phyloP scores from a whole-genome alignment of 2,329 filamentous ascomycete genomes.

The Scedosporium boydii region DNA sequence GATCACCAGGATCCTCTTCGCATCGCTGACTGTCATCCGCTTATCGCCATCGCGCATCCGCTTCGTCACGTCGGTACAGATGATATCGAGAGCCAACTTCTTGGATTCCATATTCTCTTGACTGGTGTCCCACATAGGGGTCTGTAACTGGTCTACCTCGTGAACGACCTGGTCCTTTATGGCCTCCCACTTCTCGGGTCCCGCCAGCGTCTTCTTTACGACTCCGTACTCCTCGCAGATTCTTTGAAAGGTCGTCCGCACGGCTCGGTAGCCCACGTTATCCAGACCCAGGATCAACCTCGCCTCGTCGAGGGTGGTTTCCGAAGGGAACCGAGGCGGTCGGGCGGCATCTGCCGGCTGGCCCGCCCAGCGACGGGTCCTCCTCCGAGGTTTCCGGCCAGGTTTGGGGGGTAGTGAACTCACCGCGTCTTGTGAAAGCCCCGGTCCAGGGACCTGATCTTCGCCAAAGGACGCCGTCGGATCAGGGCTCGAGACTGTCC shows the following conservation, averaged over 20 bases:
- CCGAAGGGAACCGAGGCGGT: slow-evolving; percentile 68
- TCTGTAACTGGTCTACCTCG: slow-evolving; percentile 53
- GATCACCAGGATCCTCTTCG: slow-evolving; percentile 50
- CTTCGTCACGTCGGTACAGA: slow-evolving; percentile 77
- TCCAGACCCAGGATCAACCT: slow-evolving; percentile 60
- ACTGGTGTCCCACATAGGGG: slow-evolving; percentile 44
- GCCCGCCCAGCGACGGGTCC: slow-evolving; percentile 59
- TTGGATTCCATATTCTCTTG: slow-evolving; percentile 42
- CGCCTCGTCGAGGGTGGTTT: slow-evolving; percentile 73
- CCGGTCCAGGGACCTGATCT: background rate
- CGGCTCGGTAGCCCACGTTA: slow-evolving; percentile 49
- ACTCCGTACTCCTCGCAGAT: slow-evolving; percentile 62
- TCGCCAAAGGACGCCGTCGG: background rate
- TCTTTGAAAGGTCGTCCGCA: slow-evolving; percentile 57
- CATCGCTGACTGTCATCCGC: slow-evolving; percentile 64
- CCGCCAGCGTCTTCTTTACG: slow-evolving; percentile 66
- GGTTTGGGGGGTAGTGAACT: background rate
- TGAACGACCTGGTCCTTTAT: slow-evolving; percentile 59
- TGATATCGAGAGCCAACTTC: slow-evolving; percentile 63
- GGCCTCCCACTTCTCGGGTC: slow-evolving; percentile 63
- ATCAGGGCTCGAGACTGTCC: background rate
- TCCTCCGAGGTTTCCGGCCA: slow-evolving; percentile 16
- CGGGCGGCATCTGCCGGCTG: slow-evolving; percentile 58
- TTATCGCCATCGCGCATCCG: slow-evolving; percentile 56
- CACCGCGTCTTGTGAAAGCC: background rate